These are phyloP conservation scores for Gomphus sp. DNA, from an alignment of 1,284 basidiomycete species.

Conservation along the genomic window DNA sequence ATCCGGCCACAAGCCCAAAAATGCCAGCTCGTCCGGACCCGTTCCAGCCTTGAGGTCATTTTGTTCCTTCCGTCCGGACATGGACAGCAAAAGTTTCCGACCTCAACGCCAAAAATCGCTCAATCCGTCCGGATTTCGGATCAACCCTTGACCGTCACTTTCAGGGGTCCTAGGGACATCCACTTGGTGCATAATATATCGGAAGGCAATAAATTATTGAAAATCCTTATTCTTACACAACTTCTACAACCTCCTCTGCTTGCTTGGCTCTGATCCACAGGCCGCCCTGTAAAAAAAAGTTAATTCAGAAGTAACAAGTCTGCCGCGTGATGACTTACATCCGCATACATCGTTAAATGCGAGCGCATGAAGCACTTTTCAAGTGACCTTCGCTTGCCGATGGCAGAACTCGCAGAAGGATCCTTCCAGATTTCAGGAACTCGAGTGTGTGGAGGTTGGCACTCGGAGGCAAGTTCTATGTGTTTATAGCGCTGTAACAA, in stretches of 20 bases:
- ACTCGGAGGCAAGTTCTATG: slow-evolving; percentile 8
- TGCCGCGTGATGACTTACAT: slow-evolving; percentile 21
- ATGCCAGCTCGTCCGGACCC: no score
- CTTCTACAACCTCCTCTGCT: not conserved
- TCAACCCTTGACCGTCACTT: no score
- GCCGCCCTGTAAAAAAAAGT: slow-evolving; percentile 16
- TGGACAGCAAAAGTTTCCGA: no score
- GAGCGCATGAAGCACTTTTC: slow-evolving; percentile 29
- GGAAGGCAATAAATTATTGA: not conserved
- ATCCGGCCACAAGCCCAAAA: no score
- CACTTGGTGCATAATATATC: no score
- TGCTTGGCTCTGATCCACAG: slow-evolving; percentile 18
- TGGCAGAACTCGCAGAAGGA: slow-evolving; percentile 22
- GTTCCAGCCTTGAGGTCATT: no score
- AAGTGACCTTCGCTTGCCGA: slow-evolving; percentile 22
- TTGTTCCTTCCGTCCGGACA: no score
- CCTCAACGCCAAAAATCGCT: no score
- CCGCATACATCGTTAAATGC: slow-evolving; percentile 35
- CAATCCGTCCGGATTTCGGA: no score
- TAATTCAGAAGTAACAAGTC: not conserved
- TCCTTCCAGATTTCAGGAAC: not conserved
- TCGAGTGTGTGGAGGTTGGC: not conserved
- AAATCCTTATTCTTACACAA: not conserved
- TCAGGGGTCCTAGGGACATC: no score
- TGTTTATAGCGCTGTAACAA: slow-evolving; percentile 4